Evolutionary conservation across 768 basidiomycete genomes (phyloP), one percentile per base, ranked within the genome.

Genomic region (Thelephora aurantiotincta): DNA sequence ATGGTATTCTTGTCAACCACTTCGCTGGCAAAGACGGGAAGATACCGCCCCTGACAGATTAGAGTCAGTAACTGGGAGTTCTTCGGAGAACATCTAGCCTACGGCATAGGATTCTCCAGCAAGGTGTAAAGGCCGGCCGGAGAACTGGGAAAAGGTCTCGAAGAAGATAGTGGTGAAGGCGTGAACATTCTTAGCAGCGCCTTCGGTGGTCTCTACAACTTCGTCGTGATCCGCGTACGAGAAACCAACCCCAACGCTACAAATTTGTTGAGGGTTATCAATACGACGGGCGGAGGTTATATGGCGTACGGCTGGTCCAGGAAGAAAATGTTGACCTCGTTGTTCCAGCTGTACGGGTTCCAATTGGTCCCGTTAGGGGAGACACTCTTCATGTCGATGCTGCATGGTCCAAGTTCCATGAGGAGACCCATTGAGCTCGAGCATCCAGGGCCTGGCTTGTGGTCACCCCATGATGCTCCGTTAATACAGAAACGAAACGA

Each of bases 141-240:
- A 59, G 61, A 83, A 87, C 52, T 84, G 73, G 12, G 69, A 66
- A 65, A 89, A 91, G 0, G 79, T 78, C 52, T 87, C 80, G 54
- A 87, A 84, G 64, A 88, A 87, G 48, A 90, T 80, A 2, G 74
- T 66, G 46, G 88, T 67, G 62, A 89, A 89, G 0, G 84, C 79
- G 44, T 80, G 70, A 35, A 88, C 66, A 55, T 89, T 81, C 51
- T 73, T 74, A 3, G 84, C 81, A 0, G 86, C 87, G n/a, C 78
- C 78, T 61, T 89, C 85, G 0, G 86, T 83, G 0, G 81, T 86
- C 48, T 74, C 77, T 14, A 85, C 67, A 0, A 69, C 75, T 63
- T 84, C 75, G 2, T 78, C 80, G 50, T 71, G 74, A 51, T 84
- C 80, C 2, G 78, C 76, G 49, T 81, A 82, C 1, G 78, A 81